A percentile compares a stretch with the other conserved stretches of the same genome.
These are phyloP conservation scores for Myriosclerotinia curreyana DNA, from an alignment of 2,329 filamentous ascomycete species.

Conservation along the genomic window DNA sequence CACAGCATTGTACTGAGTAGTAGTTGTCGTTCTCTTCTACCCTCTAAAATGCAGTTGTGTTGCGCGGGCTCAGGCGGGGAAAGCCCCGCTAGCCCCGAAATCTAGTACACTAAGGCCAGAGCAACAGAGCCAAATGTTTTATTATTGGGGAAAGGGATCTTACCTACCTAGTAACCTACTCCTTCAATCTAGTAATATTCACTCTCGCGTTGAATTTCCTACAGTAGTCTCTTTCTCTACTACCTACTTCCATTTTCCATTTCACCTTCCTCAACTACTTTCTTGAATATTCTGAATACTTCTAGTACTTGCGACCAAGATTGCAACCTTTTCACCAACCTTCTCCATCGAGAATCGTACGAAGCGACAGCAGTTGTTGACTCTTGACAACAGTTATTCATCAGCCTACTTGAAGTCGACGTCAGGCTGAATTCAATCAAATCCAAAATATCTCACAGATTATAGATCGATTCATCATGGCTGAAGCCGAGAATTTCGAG, in stretches of 20 bases:
- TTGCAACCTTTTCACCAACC: constrained; percentile 9
- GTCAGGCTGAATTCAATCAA: constrained; percentile 7
- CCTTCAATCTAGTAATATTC: not conserved
- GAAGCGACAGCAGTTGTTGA: not conserved
- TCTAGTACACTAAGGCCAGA: constrained; percentile 9
- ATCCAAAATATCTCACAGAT: constrained; percentile 2
- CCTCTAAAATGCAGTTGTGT: constrained; percentile 3
- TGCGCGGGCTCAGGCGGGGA: constrained; percentile 10
- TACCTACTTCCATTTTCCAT: not conserved
- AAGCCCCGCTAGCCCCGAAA: constrained; percentile 4
- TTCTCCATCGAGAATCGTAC: not conserved
- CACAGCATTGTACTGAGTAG: not conserved
- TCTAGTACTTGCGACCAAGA: not conserved
- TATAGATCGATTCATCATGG: constrained; percentile 53
- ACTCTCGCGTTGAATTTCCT: not conserved
- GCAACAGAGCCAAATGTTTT: constrained; percentile 7
- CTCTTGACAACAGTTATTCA: not conserved
- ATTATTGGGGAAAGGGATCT: not conserved
- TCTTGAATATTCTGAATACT: not conserved
- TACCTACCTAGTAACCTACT: not conserved
- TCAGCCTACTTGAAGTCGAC: not conserved
- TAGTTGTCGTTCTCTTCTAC: not conserved
- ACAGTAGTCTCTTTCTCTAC: not conserved
- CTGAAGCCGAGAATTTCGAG: constrained; percentile 77
- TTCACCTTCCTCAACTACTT: not conserved